A percentile compares a stretch with the other conserved stretches of the same genome.
phyloP scores from a whole-genome alignment of 305 asterid species.

The Euphrasia arctica region DNA sequence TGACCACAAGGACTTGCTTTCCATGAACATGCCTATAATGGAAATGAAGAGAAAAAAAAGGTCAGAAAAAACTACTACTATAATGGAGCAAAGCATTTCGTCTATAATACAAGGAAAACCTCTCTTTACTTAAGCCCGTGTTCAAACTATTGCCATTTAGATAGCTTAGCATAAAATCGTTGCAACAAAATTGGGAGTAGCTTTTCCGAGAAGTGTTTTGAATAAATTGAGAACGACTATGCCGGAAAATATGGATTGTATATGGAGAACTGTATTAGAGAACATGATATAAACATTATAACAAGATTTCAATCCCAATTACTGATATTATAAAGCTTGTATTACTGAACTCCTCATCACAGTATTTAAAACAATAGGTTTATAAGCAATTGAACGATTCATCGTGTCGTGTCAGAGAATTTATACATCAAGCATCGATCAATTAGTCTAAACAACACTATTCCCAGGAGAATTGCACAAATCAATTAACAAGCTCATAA shows the following conservation, averaged over 20 bases:
- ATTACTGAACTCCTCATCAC: not conserved
- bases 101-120: not conserved
- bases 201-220: not conserved
- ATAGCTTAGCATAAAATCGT: not conserved
- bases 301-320: not conserved
- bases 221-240: not conserved
- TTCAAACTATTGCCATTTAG: not conserved
- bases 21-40: conserved; percentile 86
- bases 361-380: conserved; percentile 11
- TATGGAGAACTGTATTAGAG: not conserved
- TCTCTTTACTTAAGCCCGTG: not conserved
- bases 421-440: conserved; percentile 1
- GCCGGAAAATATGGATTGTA: not conserved
- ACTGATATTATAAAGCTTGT: not conserved
- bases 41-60: not conserved
- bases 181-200: not conserved
- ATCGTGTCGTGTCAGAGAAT: not conserved
- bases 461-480: not conserved
- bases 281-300: not conserved
- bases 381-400: not conserved
- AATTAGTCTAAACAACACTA: conserved; percentile 6
- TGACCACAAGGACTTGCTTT: conserved; percentile 90
- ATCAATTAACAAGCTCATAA: not conserved
- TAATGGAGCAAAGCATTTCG: not conserved
- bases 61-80: not conserved